Percentiles rank a stretch among this genome's conserved stretches.
Evolutionary conservation across 2,329 filamentous ascomycete species (phyloP).

Genomic region (Cytospora paraplurivora): DNA sequence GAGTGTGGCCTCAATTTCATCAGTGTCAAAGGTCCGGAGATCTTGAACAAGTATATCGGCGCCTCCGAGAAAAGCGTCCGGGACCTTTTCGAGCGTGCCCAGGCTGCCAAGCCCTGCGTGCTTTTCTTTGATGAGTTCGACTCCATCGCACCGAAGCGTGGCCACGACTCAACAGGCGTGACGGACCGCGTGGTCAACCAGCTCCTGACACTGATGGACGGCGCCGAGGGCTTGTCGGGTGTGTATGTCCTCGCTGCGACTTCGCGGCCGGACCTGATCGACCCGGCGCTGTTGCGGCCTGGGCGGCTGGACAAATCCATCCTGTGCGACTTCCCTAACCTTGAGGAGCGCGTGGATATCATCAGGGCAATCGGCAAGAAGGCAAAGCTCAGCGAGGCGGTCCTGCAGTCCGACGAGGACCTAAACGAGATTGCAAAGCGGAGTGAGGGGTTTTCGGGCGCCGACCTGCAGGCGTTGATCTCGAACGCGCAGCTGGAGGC

Average conservation of each 20-base stretch:
- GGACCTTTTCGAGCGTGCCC: conserved; percentile 90
- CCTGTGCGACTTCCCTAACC: conserved; percentile 82
- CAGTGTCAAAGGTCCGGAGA: conserved; percentile 95
- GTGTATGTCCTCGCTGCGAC: conserved; percentile 97
- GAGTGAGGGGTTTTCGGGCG: conserved; percentile 90
- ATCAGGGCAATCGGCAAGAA: conserved; percentile 81
- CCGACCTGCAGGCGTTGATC: conserved; percentile 90
- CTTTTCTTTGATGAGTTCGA: conserved; percentile 99
- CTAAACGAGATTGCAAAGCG: conserved; percentile 73
- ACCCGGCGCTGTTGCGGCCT: conserved; percentile 87
- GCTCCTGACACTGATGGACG: conserved; percentile 97
- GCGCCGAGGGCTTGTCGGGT: conserved; percentile 89
- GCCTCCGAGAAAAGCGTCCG: conserved; percentile 95
- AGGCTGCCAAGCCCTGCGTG: conserved; percentile 88
- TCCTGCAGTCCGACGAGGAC: conserved; percentile 58
- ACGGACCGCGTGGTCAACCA: conserved; percentile 98
- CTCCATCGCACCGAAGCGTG: conserved; percentile 93
- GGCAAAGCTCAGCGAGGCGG: conserved; percentile 69
- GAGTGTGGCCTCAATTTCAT: conserved; percentile 99
- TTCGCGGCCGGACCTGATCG: conserved; percentile 89
- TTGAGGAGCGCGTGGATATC: conserved; percentile 85
- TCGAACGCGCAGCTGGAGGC: conserved; percentile 97
- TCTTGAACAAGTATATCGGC: conserved; percentile 98
- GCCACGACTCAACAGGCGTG: conserved; percentile 96
- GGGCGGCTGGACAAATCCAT: conserved; percentile 92